Base-by-base conservation (phyloP, 768 basidiomycete species). In the Mycena olivaceomarginata region DNA sequence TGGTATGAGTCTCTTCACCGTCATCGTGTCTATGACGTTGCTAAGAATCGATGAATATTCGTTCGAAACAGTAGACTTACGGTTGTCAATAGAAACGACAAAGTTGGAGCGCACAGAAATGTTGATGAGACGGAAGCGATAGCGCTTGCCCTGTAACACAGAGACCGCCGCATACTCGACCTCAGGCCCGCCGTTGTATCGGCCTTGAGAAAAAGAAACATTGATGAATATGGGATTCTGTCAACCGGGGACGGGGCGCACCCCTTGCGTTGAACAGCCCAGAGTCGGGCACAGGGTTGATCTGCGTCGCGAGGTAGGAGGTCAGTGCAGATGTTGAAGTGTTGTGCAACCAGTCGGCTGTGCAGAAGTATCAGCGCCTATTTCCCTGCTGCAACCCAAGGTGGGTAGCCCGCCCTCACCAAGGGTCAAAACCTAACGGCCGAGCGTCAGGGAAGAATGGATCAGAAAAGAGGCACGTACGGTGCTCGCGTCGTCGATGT, bases 91-190 rank as follows among this genome's bases (percentile, higher is more conserved):
- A 2, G 85, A 82, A 80, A 89, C 85, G 59, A 81, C 72, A 79
- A 86, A 87, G 70, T 82, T 82, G 16, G 77, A 65, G 41, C 83
- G 79, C 69, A 87, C 88, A 45, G 87, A 85, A 12, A 82, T 84
- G 64, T 80, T 79, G 68, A 90, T 67, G 11, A 90, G n/a, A 18
- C 89, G 88, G 81, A 89, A 88, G 25, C 89, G 86, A 72, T 89
- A 90, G 22, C 88, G 80, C 48, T 76, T 67, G 12, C 84, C 85
- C 0, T 31, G 60, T 4, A 1, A 25, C 40, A 89, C 85, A 60
- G 81, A 79, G 75, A 88, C 78, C 8, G 86, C 80, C 0, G 89
- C 68, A 22, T 88, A 81, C 2, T 83, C 77, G 10, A 76, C 74
- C 10, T 56, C 11, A 40, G 88, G 86, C 13, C 88, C 88, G 11